phyloP scores from a whole-genome alignment of 106 monocot genomes.

The Allium fistulosum region DNA sequence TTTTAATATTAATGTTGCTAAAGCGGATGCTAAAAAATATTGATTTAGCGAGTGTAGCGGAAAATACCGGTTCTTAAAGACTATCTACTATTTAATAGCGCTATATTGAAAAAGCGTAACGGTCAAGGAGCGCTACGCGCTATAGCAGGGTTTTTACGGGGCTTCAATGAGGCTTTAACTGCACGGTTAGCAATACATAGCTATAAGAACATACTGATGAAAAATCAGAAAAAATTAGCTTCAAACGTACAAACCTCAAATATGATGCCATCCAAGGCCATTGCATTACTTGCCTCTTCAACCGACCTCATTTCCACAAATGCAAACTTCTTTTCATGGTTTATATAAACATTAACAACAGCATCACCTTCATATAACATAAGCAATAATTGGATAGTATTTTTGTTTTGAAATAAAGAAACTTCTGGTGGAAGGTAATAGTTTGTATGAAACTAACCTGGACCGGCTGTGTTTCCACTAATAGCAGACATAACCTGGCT shows the following conservation, averaged over 20 bases:
- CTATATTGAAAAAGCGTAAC: too few species aligned
- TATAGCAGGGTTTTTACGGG: too few species aligned
- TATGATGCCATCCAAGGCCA: slow-evolving; percentile 98
- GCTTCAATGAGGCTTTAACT: too few species aligned
- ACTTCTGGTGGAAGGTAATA: background rate
- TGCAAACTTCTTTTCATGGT: slow-evolving; percentile 98
- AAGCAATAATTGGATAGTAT: background rate
- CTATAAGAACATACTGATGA: too few species aligned
- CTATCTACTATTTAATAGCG: too few species aligned
- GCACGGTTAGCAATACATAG: too few species aligned
- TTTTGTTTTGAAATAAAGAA: background rate
- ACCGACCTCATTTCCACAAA: slow-evolving; percentile 99
- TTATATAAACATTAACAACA: slow-evolving; percentile 97
- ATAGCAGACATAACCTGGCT: slow-evolving; percentile 93
- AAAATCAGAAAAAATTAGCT: too few species aligned
- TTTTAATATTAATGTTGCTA: too few species aligned
- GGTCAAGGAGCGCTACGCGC: too few species aligned
- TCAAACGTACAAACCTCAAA: slow-evolving; percentile 60
- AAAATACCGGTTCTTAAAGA: too few species aligned
- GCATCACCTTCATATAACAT: slow-evolving; percentile 68
- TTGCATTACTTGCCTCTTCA: slow-evolving; percentile 98
- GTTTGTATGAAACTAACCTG: slow-evolving; percentile 39
- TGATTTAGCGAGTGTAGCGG: too few species aligned
- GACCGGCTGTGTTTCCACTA: slow-evolving; percentile 96
- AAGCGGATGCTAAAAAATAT: too few species aligned